Percentiles rank a stretch among this genome's conserved stretches.
phyloP scores from a whole-genome alignment of 2,329 filamentous ascomycete genomes.

The Colletotrichum viniferum region DNA sequence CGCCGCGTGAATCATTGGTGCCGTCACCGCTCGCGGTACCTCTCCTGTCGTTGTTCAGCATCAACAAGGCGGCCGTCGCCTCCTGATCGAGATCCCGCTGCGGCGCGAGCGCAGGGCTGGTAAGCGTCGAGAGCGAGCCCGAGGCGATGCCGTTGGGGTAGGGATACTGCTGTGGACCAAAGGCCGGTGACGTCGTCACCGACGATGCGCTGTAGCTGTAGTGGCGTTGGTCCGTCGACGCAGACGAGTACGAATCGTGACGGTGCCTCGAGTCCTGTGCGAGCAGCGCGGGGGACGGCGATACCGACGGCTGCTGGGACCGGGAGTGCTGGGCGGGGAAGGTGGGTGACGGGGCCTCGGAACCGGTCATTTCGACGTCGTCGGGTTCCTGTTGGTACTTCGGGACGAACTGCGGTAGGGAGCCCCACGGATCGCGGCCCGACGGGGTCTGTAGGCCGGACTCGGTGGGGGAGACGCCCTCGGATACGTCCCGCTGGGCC shows the following conservation, averaged over 20 bases:
- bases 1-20: slow-evolving; percentile 34
- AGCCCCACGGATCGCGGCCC: slow-evolving; percentile 29
- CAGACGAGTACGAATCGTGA: slow-evolving; percentile 60
- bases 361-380: slow-evolving; percentile 68
- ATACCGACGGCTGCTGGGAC: slow-evolving; percentile 53
- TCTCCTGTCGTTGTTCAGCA: slow-evolving; percentile 82
- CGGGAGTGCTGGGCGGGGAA: slow-evolving; percentile 36
- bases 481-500: slow-evolving; percentile 48
- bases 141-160: slow-evolving; percentile 42
- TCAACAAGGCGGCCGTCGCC: slow-evolving; percentile 83
- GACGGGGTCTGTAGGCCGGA: slow-evolving; percentile 32
- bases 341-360: slow-evolving; percentile 51
- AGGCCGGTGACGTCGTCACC: slow-evolving; percentile 60
- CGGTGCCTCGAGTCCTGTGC: slow-evolving; percentile 49
- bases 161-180: slow-evolving; percentile 54
- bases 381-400: slow-evolving; percentile 44
- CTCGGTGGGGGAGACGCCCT: slow-evolving; percentile 25
- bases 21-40: slow-evolving; percentile 37
- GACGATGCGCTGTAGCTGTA: slow-evolving; percentile 52
- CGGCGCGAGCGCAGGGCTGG: slow-evolving; percentile 62
- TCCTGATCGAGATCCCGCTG: slow-evolving; percentile 70
- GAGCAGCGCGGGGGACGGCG: slow-evolving; percentile 59
- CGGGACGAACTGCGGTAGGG: slow-evolving; percentile 27
- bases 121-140: slow-evolving; percentile 55
- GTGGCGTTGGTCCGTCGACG: slow-evolving; percentile 51